Conservation (phyloP, 257 asterid genomes). For the Echites panduratus region DNA sequence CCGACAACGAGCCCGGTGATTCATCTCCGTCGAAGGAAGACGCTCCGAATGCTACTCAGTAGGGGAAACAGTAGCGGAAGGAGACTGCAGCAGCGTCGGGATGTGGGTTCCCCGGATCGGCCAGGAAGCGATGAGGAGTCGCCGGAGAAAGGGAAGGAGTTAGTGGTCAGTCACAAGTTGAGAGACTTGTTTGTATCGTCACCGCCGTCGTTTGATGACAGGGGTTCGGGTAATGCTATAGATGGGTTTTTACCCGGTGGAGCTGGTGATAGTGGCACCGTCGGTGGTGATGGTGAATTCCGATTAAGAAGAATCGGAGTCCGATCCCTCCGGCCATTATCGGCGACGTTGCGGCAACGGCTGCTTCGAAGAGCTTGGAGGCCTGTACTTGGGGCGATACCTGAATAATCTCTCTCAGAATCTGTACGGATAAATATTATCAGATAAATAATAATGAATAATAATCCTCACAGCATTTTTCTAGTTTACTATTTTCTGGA, state of each 20-base stretch:
- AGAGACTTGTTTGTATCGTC: slow-evolving; percentile 40
- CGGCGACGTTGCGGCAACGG: slow-evolving; percentile 85
- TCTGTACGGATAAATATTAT: slow-evolving; percentile 18
- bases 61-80: slow-evolving; percentile 33
- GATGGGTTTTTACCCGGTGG: slow-evolving; percentile 29
- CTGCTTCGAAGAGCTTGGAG: slow-evolving; percentile 83
- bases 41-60: slow-evolving; percentile 79
- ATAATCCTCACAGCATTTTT: not conserved
- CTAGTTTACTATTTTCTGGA: not conserved
- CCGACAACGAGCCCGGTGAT: slow-evolving; percentile 83
- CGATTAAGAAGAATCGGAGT: slow-evolving; percentile 28
- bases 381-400: slow-evolving; percentile 73
- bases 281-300: slow-evolving; percentile 14
- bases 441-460: slow-evolving; percentile 12
- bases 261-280: slow-evolving; percentile 5
- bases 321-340: slow-evolving; percentile 58
- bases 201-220: slow-evolving; percentile 57
- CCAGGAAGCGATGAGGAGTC: slow-evolving; percentile 1
- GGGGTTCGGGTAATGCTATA: slow-evolving; percentile 38
- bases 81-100: slow-evolving; percentile 26
- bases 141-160: slow-evolving; percentile 23
- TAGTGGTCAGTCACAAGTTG: slow-evolving; percentile 25
- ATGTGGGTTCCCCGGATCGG: slow-evolving; percentile 27
- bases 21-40: slow-evolving; percentile 87
- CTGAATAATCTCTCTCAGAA: slow-evolving; percentile 39